A percentile compares a stretch with the other conserved stretches of the same genome.
These are phyloP conservation scores for Epichloe amarillans DNA, from an alignment of 2,329 filamentous ascomycete species.

Conservation along the genomic window DNA sequence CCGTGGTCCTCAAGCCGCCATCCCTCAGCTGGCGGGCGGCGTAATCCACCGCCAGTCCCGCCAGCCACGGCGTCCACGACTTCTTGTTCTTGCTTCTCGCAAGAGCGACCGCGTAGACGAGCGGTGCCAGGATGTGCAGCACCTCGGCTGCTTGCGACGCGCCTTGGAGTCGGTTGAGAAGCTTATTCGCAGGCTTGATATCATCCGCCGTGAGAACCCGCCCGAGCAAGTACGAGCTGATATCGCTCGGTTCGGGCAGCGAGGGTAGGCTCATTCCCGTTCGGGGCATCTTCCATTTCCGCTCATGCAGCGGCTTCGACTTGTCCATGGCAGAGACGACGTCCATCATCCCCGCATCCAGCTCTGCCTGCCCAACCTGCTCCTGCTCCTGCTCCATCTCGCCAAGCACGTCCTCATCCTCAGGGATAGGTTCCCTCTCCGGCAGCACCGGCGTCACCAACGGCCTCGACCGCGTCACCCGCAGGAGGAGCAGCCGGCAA, in stretches of 20 bases:
- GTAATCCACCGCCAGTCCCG: conserved; percentile 75
- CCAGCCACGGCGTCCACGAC: conserved; percentile 84
- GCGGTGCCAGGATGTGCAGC: conserved; percentile 80
- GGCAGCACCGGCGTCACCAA: conserved; percentile 75
- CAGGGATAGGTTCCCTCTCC: conserved; percentile 66
- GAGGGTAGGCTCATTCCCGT: conserved; percentile 77
- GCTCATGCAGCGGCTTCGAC: conserved; percentile 27
- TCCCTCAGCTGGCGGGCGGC: conserved; percentile 72
- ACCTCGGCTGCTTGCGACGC: conserved; percentile 65
- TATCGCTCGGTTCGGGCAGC: conserved; percentile 67
- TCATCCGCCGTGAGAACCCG: conserved; percentile 93
- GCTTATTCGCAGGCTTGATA: conserved; percentile 77
- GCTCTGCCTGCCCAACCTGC: conserved; percentile 26
- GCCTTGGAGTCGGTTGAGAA: conserved; percentile 74
- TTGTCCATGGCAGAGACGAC: conserved; percentile 13
- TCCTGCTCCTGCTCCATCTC: conserved; percentile 25
- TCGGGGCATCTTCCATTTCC: conserved; percentile 83
- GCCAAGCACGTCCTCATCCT: conserved; percentile 29
- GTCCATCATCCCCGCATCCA: conserved; percentile 28
- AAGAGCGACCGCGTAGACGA: conserved; percentile 74
- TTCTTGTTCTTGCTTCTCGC: conserved; percentile 58
- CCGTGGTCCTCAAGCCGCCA: conserved; percentile 66
- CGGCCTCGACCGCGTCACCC: conserved; percentile 70
- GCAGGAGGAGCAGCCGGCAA: conserved; percentile 67
- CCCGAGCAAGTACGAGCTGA: conserved; percentile 73